These are phyloP conservation scores for Oryza rufipogon DNA, from an alignment of 176 grass and related monocot species.

Conservation along the genomic window DNA sequence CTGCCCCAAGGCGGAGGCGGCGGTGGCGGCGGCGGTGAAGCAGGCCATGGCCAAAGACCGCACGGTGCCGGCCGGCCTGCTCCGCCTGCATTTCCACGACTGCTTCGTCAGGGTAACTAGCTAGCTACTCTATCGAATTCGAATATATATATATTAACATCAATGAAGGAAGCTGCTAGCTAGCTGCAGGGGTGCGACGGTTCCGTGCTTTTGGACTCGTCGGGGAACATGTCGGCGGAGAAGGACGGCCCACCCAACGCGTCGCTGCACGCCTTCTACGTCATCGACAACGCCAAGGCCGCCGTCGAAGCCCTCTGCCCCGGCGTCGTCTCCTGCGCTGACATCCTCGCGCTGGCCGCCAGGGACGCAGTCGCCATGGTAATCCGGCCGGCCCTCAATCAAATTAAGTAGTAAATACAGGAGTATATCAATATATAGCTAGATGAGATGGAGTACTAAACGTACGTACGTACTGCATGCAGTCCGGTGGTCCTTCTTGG, in stretches of 20 bases:
- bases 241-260: conserved; percentile 79
- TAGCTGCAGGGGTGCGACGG: conserved; percentile 65
- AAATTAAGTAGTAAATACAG: no score
- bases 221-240: conserved; percentile 58
- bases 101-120: conserved; percentile 73
- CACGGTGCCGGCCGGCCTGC: conserved; percentile 72
- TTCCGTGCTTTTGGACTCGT: conserved; percentile 73
- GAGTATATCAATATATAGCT: no score
- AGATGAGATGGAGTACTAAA: no score
- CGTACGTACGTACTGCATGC: no score
- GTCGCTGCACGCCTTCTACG: conserved; percentile 83
- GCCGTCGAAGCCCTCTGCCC: conserved; percentile 75
- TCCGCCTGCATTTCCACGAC: conserved; percentile 94
- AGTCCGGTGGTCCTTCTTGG: conserved; percentile 80
- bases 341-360: conserved; percentile 69
- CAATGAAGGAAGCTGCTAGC: no score
- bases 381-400: no score
- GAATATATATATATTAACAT: no score
- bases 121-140: no score
- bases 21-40: conserved; percentile 60
- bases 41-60: conserved; percentile 63
- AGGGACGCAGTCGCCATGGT: conserved; percentile 55
- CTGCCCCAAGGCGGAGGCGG: conserved; percentile 68
- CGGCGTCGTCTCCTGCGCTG: conserved; percentile 75
- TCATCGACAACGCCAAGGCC: conserved; percentile 93